Evolutionary conservation across 129 eudicot species (phyloP).

Genomic region (Escallonia herrerae): DNA sequence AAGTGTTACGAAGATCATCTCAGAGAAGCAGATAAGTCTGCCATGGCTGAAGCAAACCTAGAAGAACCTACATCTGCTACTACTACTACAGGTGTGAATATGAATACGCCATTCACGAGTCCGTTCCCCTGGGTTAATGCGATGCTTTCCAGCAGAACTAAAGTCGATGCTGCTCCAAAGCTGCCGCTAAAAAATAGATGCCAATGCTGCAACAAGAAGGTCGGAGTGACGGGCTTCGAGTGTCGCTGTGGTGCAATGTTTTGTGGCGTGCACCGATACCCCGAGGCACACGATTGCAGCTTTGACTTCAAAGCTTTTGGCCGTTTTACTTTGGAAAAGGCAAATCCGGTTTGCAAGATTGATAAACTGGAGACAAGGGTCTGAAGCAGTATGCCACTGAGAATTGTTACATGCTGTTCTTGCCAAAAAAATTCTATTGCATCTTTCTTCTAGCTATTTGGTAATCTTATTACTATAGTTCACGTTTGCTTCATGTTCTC

Average conservation of each 20-base stretch:
- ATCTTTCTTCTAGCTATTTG: too few relatives aligned
- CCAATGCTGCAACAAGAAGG: conserved; percentile 39
- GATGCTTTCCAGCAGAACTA: too few relatives aligned
- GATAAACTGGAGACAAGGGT: conserved; percentile 31
- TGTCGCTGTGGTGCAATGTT: conserved; percentile 51
- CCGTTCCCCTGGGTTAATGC: too few relatives aligned
- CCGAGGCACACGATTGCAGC: conserved; percentile 50
- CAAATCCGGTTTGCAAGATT: conserved; percentile 49
- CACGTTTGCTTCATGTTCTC: too few relatives aligned
- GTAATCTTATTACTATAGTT: too few relatives aligned
- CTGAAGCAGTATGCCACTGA: not conserved
- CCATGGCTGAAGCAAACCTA: too few relatives aligned
- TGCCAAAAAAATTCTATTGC: too few relatives aligned
- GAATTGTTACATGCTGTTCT: too few relatives aligned
- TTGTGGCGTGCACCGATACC: conserved; percentile 63
- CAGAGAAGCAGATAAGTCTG: conserved; percentile 4
- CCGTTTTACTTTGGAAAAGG: conserved; percentile 41
- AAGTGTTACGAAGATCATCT: conserved; percentile 48
- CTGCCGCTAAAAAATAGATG: conserved; percentile 27
- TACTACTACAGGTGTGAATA: too few relatives aligned
- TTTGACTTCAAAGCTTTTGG: conserved; percentile 53
- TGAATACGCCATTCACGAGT: too few relatives aligned
- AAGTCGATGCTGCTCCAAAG: too few relatives aligned
- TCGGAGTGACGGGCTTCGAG: conserved; percentile 50
- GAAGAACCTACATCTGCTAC: too few relatives aligned